These are phyloP conservation scores for Thielaviopsis euricoi DNA, from an alignment of 2,329 filamentous ascomycete genomes.

Conservation along the genomic window DNA sequence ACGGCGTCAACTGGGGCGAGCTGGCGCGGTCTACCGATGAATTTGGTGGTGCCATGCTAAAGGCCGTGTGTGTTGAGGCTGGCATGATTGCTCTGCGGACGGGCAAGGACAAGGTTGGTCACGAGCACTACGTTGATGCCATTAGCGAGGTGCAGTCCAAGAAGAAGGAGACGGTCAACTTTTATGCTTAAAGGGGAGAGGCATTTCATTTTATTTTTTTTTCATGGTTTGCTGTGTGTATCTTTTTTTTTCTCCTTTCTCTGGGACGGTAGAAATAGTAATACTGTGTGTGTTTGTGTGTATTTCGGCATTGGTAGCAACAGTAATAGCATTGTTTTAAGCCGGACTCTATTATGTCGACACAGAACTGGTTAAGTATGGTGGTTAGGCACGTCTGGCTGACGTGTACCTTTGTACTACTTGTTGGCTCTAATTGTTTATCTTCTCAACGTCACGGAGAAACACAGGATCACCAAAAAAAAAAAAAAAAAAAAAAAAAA, in stretches of 20 bases:
- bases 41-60: constrained; percentile 93
- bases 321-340: too few species aligned
- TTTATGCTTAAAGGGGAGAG: constrained; percentile 28
- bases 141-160: constrained; percentile 90
- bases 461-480: too few species aligned
- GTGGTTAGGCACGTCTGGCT: too few species aligned
- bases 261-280: too few species aligned
- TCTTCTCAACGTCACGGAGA: too few species aligned
- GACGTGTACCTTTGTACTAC: too few species aligned
- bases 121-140: constrained; percentile 97
- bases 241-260: not conserved
- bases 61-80: constrained; percentile 96
- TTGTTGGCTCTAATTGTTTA: too few species aligned
- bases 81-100: constrained; percentile 95
- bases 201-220: not conserved
- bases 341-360: too few species aligned
- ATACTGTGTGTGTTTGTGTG: too few species aligned
- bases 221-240: not conserved
- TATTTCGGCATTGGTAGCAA: too few species aligned
- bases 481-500: not conserved
- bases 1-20: constrained; percentile 88
- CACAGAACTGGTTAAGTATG: too few species aligned
- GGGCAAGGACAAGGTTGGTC: constrained; percentile 90
- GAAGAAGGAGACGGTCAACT: constrained; percentile 74
- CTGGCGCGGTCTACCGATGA: constrained; percentile 93